A percentile compares a stretch with the other conserved stretches of the same genome.
phyloP scores from a whole-genome alignment of 2,329 filamentous ascomycete genomes.

The Fusarium lyarnte region DNA sequence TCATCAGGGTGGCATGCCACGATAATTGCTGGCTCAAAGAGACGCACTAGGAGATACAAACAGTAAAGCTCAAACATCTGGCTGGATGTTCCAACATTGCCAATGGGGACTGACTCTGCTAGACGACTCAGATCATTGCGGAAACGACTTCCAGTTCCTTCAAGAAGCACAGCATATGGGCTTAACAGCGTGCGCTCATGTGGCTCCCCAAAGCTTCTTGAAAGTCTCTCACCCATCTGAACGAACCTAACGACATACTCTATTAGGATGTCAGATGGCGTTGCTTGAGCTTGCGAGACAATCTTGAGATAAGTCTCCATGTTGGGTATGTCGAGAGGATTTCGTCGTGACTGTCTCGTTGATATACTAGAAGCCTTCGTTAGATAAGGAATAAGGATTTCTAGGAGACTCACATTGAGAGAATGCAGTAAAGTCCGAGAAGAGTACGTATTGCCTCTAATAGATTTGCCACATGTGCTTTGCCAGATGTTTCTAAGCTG shows the following conservation, averaged over 20 bases:
- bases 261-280: slow-evolving; percentile 46
- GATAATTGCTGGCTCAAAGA: slow-evolving; percentile 53
- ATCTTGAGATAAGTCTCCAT: slow-evolving; percentile 48
- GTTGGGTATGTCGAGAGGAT: slow-evolving; percentile 47
- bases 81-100: slow-evolving; percentile 4
- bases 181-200: slow-evolving; percentile 41
- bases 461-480: slow-evolving; percentile 41
- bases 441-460: slow-evolving; percentile 52
- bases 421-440: slow-evolving; percentile 52
- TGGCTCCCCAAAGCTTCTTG: slow-evolving; percentile 46
- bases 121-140: slow-evolving; percentile 47
- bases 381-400: not conserved
- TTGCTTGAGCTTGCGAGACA: slow-evolving; percentile 41
- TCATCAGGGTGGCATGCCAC: slow-evolving; percentile 41
- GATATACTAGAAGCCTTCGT: slow-evolving; percentile 44
- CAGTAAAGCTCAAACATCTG: slow-evolving; percentile 45
- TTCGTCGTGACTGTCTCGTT: slow-evolving; percentile 49
- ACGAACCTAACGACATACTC: slow-evolving; percentile 49
- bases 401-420: slow-evolving; percentile 49
- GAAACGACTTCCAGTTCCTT: slow-evolving; percentile 46
- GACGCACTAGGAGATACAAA: slow-evolving; percentile 49
- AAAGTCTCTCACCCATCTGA: slow-evolving; percentile 49
- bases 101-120: slow-evolving; percentile 42
- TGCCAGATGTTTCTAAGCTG: slow-evolving; percentile 10
- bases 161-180: slow-evolving; percentile 47